A percentile compares a stretch with the other conserved stretches of the same genome.
phyloP scores from a whole-genome alignment of 2,329 filamentous ascomycete species.

The Diaporthe sp. region DNA sequence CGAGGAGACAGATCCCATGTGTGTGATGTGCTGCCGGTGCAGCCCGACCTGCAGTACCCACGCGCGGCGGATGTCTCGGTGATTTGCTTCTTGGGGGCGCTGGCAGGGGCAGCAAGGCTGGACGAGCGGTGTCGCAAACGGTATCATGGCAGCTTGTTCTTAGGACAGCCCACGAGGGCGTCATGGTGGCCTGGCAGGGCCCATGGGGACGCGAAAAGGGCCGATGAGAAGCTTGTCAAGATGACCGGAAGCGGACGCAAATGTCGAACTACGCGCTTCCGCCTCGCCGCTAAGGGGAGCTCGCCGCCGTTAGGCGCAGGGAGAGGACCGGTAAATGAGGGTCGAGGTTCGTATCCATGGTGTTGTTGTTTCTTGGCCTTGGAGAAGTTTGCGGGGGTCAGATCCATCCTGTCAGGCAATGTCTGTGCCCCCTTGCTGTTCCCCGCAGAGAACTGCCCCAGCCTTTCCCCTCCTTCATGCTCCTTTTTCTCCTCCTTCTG shows the following conservation, averaged over 20 bases:
- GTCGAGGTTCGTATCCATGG: constrained; percentile 4
- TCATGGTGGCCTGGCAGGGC: constrained; percentile 18
- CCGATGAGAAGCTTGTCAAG: constrained; percentile 10
- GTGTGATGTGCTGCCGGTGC: neutral
- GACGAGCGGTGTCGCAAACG: constrained; percentile 4
- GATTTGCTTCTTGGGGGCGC: constrained; percentile 28
- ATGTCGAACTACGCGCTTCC: neutral
- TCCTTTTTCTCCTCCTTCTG: neutral
- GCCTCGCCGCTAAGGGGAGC: constrained; percentile 20
- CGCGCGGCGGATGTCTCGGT: constrained; percentile 24
- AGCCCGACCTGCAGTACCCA: neutral
- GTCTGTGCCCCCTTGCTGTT: neutral
- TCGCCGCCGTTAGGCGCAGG: constrained; percentile 10
- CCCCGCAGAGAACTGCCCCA: constrained; percentile 8
- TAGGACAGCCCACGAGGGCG: constrained; percentile 8
- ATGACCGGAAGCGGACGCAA: constrained; percentile 11
- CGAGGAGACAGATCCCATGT: neutral
- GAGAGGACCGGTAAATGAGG: neutral
- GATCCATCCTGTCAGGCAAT: neutral
- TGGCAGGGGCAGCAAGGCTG: neutral
- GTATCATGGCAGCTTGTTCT: neutral
- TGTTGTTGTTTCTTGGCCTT: constrained; percentile 20
- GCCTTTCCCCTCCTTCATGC: neutral
- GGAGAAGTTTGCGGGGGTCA: constrained; percentile 13
- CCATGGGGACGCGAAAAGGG: constrained; percentile 18